phyloP scores from a whole-genome alignment of 179 eudicot genomes.

The Beta macrorhiza region DNA sequence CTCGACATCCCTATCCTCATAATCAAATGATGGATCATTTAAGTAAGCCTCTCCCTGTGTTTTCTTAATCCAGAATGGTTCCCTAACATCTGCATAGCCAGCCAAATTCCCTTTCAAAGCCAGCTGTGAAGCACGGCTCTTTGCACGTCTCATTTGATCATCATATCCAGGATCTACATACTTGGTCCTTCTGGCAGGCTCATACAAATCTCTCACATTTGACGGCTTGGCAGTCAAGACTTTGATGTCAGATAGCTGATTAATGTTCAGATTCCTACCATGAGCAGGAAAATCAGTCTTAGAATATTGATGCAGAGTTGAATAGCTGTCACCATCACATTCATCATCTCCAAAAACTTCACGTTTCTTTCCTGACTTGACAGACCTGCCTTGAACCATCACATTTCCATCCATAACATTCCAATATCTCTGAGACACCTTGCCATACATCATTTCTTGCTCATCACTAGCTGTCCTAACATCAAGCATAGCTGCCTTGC shows the following conservation, averaged over 20 bases:
- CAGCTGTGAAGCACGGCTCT: constrained; percentile 37
- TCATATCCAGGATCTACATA: constrained; percentile 44
- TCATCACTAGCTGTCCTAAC: constrained; percentile 37
- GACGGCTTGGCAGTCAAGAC: constrained; percentile 74
- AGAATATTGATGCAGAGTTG: constrained; percentile 36
- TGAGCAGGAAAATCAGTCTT: constrained; percentile 39
- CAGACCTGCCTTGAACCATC: constrained; percentile 38
- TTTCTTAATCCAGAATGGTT: constrained; percentile 45
- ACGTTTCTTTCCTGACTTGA: constrained; percentile 53
- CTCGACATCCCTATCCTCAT: constrained; percentile 41
- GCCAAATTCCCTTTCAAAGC: constrained; percentile 41
- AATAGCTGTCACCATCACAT: constrained; percentile 36
- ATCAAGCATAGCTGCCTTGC: constrained; percentile 43
- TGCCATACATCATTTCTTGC: constrained; percentile 47
- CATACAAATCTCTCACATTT: constrained; percentile 45
- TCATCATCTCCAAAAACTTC: constrained; percentile 45
- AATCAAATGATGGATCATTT: constrained; percentile 39
- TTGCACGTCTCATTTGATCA: constrained; percentile 47
- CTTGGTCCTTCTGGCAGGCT: constrained; percentile 45
- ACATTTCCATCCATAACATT: constrained; percentile 38
- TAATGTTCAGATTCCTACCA: constrained; percentile 56
- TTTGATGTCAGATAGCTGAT: constrained; percentile 75
- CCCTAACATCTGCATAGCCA: constrained; percentile 44
- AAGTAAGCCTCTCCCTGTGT: constrained; percentile 39
- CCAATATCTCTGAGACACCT: constrained; percentile 46